Base-by-base conservation (phyloP, 2,329 filamentous ascomycete species). In the Cordyceps cicadae region DNA sequence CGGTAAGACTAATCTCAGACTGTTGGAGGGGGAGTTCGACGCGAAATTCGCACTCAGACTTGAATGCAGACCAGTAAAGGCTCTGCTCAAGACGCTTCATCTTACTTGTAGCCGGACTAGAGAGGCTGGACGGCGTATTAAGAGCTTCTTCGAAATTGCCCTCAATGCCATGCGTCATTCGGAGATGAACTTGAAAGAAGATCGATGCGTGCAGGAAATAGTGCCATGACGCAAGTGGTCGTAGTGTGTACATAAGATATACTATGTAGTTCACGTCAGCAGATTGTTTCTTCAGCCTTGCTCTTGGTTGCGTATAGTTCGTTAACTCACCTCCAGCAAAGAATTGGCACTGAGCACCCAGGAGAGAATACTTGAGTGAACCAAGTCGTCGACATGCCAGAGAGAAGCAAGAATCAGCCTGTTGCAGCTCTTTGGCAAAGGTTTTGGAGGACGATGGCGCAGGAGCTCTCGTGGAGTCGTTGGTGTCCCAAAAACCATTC, bases 61-160 rank as follows among this genome's bases (percentile, higher is more conserved):
- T 77, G 67, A 76, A 76, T 56, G 74, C 76, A 8, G 71, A 74
- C 75, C 75, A 77, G 64, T 76, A 76, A 1, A 77, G 64, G 41
- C 73, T 68, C 60, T 77, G 74, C 63, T 76, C 74, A 3, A 76
- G 64, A 5, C 70, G 67, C 12, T 69, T 67, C 8, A 54, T 62
- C 54, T 64, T 65, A 34, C 63, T 60, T n/a, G 58, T 57, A 1
- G 59, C 55, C 1, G 56, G 54, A 43, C 53, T 60, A n/a, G 52
- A 26, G 11, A 54, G 60, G 26, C 21, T 54, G 11, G 52, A 59
- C 15, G 59, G 62, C n/a, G 51, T 41, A 5, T 46, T 58, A 5
- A 63, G 48, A 1, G 55, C 60, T 43, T 63, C 57, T 52, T 60
- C 55, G 32, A 62, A 63, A 29, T 53, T 61, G 41, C 62, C 62